phyloP scores from a whole-genome alignment of 2,329 filamentous ascomycete species.

The Ascosphaera apis region DNA sequence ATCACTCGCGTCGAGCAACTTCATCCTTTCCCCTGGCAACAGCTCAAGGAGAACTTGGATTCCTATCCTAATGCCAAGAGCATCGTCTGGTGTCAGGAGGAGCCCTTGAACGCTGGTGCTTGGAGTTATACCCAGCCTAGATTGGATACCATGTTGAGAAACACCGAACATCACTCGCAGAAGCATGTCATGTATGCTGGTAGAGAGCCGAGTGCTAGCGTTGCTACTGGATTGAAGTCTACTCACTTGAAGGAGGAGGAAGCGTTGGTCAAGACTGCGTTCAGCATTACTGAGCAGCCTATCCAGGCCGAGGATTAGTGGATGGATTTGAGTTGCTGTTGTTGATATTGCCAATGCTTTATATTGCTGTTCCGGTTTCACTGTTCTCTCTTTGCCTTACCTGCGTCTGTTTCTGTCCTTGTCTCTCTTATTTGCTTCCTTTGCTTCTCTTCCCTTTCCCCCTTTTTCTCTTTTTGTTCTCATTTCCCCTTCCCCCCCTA shows the following conservation, averaged over 20 bases:
- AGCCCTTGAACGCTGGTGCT: constrained; percentile 88
- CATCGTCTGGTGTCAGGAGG: constrained; percentile 93
- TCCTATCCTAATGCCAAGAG: constrained; percentile 93
- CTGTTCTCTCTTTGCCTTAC: constrained; percentile 9
- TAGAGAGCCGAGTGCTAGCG: constrained; percentile 74
- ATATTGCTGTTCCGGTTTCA: constrained; percentile 7
- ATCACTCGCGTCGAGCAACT: constrained; percentile 94
- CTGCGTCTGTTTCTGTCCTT: too few species aligned
- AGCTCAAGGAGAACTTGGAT: constrained; percentile 90
- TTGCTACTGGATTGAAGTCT: constrained; percentile 78
- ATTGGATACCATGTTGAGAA: constrained; percentile 85
- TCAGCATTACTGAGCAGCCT: constrained; percentile 2
- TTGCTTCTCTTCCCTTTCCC: too few species aligned
- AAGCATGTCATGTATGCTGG: constrained; percentile 94
- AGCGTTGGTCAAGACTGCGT: constrained; percentile 45
- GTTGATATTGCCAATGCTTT: constrained; percentile 9
- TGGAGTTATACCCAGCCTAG: constrained; percentile 96
- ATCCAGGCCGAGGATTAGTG: constrained; percentile 1
- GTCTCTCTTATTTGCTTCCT: too few species aligned
- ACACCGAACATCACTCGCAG: constrained; percentile 78
- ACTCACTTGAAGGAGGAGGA: constrained; percentile 82
- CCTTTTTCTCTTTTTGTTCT: too few species aligned
- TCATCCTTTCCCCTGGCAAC: constrained; percentile 96
- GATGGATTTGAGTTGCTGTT: constrained; percentile 9
- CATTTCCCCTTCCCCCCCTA: too few species aligned